Percentiles rank a stretch among this genome's conserved stretches.
These are phyloP conservation scores for Trichomonascaceae sp. DNA, from an alignment of 1,139 yeast genomes.

Conservation along the genomic window DNA sequence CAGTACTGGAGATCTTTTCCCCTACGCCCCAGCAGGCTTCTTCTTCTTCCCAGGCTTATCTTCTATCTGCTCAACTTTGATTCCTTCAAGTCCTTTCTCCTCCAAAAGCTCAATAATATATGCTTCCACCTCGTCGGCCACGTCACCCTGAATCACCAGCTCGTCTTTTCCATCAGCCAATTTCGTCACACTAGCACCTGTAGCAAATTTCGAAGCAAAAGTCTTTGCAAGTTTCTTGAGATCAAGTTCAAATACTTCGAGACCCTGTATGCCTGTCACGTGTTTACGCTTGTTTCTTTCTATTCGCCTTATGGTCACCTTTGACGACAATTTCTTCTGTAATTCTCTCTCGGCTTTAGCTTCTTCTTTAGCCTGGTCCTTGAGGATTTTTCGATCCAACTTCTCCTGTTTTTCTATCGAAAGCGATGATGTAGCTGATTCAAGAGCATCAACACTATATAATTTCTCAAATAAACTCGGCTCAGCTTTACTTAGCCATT, in stretches of 20 bases:
- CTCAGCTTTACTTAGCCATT: constrained; percentile 64
- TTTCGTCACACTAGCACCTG: constrained; percentile 94
- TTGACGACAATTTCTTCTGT: constrained; percentile 70
- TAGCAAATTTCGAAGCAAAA: constrained; percentile 90
- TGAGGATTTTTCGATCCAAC: constrained; percentile 73
- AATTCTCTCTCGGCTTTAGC: constrained; percentile 81
- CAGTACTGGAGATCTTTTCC: no score
- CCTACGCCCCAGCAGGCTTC: constrained; percentile 7
- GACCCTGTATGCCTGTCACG: constrained; percentile 78
- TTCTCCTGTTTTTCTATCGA: constrained; percentile 76
- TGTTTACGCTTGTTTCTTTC: constrained; percentile 89
- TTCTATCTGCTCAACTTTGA: constrained; percentile 80
- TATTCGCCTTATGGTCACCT: constrained; percentile 76
- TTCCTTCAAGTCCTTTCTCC: constrained; percentile 76
- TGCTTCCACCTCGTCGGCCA: constrained; percentile 82
- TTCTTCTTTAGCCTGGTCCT: constrained; percentile 84
- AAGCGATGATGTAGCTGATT: constrained; percentile 48
- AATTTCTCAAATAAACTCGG: constrained; percentile 51
- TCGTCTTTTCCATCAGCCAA: constrained; percentile 90
- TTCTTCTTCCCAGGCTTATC: constrained; percentile 73
- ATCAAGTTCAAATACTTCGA: constrained; percentile 82
- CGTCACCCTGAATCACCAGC: constrained; percentile 90
- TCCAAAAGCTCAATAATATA: constrained; percentile 65
- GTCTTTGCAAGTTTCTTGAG: constrained; percentile 87
- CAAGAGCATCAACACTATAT: constrained; percentile 43